Base-by-base conservation (phyloP, 2,329 filamentous ascomycete species). In the Akanthomyces muscarius region DNA sequence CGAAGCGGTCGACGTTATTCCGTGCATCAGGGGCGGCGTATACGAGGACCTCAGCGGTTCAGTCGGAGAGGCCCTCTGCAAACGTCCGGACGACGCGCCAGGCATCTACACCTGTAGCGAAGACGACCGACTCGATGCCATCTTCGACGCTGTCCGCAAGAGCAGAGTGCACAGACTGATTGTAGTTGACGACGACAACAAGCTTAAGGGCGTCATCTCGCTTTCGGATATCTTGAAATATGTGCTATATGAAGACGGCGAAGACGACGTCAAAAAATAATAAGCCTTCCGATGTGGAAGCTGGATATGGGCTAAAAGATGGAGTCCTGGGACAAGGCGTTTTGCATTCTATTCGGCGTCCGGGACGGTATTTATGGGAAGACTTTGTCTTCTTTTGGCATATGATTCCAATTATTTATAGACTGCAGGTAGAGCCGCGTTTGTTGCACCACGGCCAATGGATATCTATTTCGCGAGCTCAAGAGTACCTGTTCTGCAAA, bases 191-290 rank as follows among this genome's bases (percentile, higher is more conserved):
- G 92, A 97, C 68, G 85, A 93, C 59, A 91, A 88, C 73, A 87
- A 88, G 68, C 85, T 99, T 62, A 90, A 89, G 74, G 95, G 95
- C 53, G 86, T 99, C 62, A 87, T 99, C 65, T 97, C 93, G 7
- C 81, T 99, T 61, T 98, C 94, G 64, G 95, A 99, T 77, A 97
- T 99, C 68, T 84, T 99, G 68, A 92, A 96, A 71, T 97, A 99
- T 74, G 91, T 97, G 60, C 81, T 99, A 67, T 82, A 97, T 25
- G 85, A 91, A 69, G 91, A 91, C 59, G 89, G 91, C 71, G 87
- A 50, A 61, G 65, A 66, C 30, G 66, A 66, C 42, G 80, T 81
- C 70, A 63, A 28, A 10, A 48, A 48, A 41, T 50, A 62, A 55
- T 62, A 44, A 48, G 51, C 28, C 51, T 55, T 62, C 48, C 50